phyloP scores from a whole-genome alignment of 2,329 filamentous ascomycete genomes.

The Botrytis hyacinthi region DNA sequence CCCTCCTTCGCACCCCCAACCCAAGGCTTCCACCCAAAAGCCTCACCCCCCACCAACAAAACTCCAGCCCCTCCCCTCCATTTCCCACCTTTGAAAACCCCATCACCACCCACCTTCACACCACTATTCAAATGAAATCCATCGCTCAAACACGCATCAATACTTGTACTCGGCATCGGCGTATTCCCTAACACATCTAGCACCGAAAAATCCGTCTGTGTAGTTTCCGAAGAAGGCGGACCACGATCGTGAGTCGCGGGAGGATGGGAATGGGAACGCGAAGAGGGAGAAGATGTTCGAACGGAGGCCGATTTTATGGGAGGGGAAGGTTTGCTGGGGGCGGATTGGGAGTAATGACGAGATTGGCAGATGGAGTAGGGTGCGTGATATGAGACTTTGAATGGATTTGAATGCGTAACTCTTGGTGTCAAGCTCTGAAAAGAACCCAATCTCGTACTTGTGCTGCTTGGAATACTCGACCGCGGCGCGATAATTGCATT shows the following conservation, averaged over 20 bases:
- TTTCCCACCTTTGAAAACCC: conserved; percentile 47
- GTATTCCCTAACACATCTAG: conserved; percentile 78
- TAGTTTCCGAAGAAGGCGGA: conserved; percentile 58
- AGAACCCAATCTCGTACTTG: not conserved
- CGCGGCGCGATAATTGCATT: conserved; percentile 29
- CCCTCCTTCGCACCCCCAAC: conserved; percentile 40
- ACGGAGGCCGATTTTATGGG: not conserved
- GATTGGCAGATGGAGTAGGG: not conserved
- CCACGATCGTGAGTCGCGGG: conserved; percentile 50
- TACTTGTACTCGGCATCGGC: conserved; percentile 73
- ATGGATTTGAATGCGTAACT: not conserved
- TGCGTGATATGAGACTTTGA: not conserved
- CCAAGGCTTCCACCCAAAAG: conserved; percentile 88
- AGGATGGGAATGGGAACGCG: not conserved
- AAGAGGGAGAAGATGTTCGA: not conserved
- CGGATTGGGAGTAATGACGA: not conserved
- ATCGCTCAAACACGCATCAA: conserved; percentile 77
- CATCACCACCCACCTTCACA: conserved; percentile 38
- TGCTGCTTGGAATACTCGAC: not conserved
- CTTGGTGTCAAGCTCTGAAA: not conserved
- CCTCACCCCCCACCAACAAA: conserved; percentile 80
- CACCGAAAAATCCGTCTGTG: conserved; percentile 67
- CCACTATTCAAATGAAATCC: conserved; percentile 89
- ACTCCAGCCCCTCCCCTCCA: conserved; percentile 63
- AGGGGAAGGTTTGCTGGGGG: not conserved